These are phyloP conservation scores for Fusarium bulbicola DNA, from an alignment of 2,329 filamentous ascomycete genomes.

Conservation along the genomic window DNA sequence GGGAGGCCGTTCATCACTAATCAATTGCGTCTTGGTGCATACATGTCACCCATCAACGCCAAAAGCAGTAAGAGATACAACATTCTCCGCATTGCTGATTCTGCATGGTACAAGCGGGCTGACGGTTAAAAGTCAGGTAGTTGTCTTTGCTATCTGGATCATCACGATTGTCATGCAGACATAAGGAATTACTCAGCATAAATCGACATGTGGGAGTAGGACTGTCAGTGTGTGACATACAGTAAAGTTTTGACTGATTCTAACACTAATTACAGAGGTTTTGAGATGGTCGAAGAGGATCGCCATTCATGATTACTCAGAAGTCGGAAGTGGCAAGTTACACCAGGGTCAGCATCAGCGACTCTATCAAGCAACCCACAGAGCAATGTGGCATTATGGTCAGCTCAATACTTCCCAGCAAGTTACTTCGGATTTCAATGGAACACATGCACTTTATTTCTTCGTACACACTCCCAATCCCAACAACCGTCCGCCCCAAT, in stretches of 20 bases:
- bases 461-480: neutral
- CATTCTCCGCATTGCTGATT: neutral
- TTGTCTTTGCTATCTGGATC: too few relatives aligned
- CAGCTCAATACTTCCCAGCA: neutral
- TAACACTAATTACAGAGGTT: rapidly evolving
- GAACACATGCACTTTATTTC: neutral
- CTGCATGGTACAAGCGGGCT: neutral
- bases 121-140: neutral
- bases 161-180: neutral
- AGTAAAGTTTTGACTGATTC: rapidly evolving
- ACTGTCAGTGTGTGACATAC: rapidly evolving
- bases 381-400: neutral
- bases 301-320: neutral
- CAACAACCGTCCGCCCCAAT: neutral
- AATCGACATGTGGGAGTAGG: rapidly evolving
- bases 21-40: neutral
- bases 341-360: neutral
- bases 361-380: neutral
- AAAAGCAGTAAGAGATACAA: neutral
- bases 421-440: rapidly evolving
- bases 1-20: neutral
- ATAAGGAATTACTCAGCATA: rapidly evolving
- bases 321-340: too few relatives aligned
- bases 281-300: rapidly evolving
- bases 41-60: rapidly evolving